These are phyloP conservation scores for Cetraspora pellucida DNA, from an alignment of 192 early-diverging fungal genomes.

Conservation along the genomic window DNA sequence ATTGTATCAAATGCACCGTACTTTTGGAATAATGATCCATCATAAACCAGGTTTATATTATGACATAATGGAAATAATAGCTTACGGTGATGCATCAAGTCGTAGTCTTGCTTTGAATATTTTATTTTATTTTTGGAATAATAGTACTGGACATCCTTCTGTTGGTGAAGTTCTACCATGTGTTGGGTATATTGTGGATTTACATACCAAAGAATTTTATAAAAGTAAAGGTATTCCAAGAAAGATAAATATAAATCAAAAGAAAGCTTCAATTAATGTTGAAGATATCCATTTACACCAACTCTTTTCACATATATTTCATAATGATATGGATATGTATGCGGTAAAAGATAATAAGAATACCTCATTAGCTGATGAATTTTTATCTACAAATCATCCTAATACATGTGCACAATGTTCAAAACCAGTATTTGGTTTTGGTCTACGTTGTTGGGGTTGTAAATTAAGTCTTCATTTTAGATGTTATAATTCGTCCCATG, in stretches of 20 bases:
- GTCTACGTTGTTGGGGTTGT: slow-evolving; percentile 56
- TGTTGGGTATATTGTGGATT: slow-evolving; percentile 36
- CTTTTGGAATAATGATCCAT: slow-evolving; percentile 49
- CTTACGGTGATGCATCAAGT: slow-evolving; percentile 40
- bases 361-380: slow-evolving; percentile 12
- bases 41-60: slow-evolving; percentile 53
- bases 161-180: slow-evolving; percentile 46
- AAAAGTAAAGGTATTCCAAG: not conserved
- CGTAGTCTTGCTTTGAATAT: slow-evolving; percentile 43
- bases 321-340: not conserved
- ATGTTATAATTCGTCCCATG: slow-evolving; percentile 48
- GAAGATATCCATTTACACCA: slow-evolving; percentile 17
- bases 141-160: slow-evolving; percentile 47
- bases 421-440: slow-evolving; percentile 49
- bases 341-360: not conserved
- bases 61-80: slow-evolving; percentile 57
- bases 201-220: slow-evolving; percentile 31
- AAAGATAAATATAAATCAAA: not conserved
- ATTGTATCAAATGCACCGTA: slow-evolving; percentile 50
- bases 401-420: slow-evolving; percentile 40
- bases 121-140: slow-evolving; percentile 49
- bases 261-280: not conserved
- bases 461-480: slow-evolving; percentile 52
- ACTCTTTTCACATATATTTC: slow-evolving; percentile 51
- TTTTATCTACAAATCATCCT: slow-evolving; percentile 27